These are phyloP conservation scores for Cordyceps cicadae DNA, from an alignment of 2,329 filamentous ascomycete genomes.

Conservation along the genomic window DNA sequence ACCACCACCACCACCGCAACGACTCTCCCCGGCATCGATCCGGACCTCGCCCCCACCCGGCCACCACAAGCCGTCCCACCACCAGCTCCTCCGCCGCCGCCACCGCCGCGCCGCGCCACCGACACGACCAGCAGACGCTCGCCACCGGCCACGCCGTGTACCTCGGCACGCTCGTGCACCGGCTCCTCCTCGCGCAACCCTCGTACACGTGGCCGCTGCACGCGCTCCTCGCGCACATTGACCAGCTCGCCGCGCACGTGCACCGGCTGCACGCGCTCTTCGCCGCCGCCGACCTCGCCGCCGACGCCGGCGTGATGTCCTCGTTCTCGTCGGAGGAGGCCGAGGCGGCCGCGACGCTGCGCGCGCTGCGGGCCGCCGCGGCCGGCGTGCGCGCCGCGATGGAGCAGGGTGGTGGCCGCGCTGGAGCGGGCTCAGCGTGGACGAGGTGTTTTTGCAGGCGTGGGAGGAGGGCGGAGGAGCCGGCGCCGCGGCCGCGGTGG, in stretches of 20 bases:
- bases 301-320: conserved; percentile 73
- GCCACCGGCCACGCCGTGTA: conserved; percentile 72
- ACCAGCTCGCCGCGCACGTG: conserved; percentile 71
- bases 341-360: conserved; percentile 62
- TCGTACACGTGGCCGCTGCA: conserved; percentile 59
- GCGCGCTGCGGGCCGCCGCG: conserved; percentile 57
- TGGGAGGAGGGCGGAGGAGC: conserved; percentile 28
- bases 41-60: neutral
- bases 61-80: conserved; percentile 12
- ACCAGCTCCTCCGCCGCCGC: conserved; percentile 14
- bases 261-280: conserved; percentile 69
- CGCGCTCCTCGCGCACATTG: conserved; percentile 62
- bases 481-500: conserved; percentile 28
- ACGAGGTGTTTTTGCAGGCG: conserved; percentile 36
- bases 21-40: neutral
- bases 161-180: conserved; percentile 57
- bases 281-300: conserved; percentile 69
- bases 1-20: too few species aligned
- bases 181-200: conserved; percentile 56
- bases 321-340: conserved; percentile 60
- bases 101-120: neutral
- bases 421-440: conserved; percentile 37
- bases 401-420: conserved; percentile 53
- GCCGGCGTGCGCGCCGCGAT: conserved; percentile 58
- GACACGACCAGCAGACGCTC: conserved; percentile 76